A percentile compares a stretch with the other conserved stretches of the same genome.
These are phyloP conservation scores for Thalassia testudinum DNA, from an alignment of 116 monocot genomes.

Conservation along the genomic window DNA sequence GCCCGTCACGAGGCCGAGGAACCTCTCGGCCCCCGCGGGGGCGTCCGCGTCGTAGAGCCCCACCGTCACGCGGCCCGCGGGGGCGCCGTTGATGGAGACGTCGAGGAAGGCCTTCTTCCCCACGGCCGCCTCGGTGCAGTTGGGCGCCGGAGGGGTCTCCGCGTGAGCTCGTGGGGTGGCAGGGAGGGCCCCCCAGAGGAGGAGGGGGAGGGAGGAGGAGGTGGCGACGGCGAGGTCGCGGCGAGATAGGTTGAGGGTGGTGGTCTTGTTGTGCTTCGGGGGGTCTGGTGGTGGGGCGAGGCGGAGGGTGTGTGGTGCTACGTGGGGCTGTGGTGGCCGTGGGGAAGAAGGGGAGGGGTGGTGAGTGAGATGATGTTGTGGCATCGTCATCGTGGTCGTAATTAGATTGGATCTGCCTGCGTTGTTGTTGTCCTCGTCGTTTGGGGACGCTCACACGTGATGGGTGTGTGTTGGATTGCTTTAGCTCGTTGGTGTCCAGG, in stretches of 20 bases:
- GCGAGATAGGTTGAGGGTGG: conserved; percentile 21
- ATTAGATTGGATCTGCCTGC: too few species aligned
- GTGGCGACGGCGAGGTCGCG: conserved; percentile 22
- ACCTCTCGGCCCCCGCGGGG: conserved; percentile 33
- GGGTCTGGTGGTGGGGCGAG: neutral
- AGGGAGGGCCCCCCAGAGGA: conserved; percentile 3
- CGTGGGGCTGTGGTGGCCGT: neutral
- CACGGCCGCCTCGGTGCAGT: neutral
- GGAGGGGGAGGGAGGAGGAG: conserved; percentile 14
- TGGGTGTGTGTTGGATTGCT: too few species aligned
- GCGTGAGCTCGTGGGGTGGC: neutral
- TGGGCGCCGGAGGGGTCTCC: neutral
- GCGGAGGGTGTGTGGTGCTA: neutral
- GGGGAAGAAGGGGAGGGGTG: neutral
- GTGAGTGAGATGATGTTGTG: neutral
- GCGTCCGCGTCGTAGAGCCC: conserved; percentile 35
- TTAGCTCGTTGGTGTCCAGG: too few species aligned
- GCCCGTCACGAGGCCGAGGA: conserved; percentile 36
- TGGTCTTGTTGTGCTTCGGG: too few species aligned
- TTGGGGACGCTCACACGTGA: too few species aligned
- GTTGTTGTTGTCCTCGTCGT: too few species aligned
- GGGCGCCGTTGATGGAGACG: conserved; percentile 43
- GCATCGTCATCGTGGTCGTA: too few species aligned
- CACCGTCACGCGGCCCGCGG: conserved; percentile 42
- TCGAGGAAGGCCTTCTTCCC: conserved; percentile 42